Conservation (phyloP, 306 rosid genomes). For the Trifolium repens region DNA sequence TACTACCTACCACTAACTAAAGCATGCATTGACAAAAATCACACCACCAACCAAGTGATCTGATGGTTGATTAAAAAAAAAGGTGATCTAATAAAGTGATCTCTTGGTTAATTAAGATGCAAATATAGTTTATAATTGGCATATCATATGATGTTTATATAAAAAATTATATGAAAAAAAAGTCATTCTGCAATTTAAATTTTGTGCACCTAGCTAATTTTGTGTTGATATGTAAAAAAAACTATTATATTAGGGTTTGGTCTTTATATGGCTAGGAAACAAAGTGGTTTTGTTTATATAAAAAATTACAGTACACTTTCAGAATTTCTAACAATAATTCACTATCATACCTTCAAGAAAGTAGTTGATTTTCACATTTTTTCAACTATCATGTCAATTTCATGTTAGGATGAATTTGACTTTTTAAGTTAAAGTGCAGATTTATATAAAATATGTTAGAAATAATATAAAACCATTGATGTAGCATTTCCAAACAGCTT, state of each 20-base stretch:
- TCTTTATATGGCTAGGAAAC: not conserved
- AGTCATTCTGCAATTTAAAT: not conserved
- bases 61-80: too few relatives aligned
- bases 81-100: not conserved
- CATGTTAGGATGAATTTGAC: too few relatives aligned
- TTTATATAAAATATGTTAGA: too few relatives aligned
- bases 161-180: not conserved
- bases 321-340: not conserved
- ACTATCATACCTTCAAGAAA: not conserved
- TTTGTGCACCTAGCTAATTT: not conserved
- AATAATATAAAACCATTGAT: too few relatives aligned
- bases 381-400: not conserved
- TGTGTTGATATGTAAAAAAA: not conserved
- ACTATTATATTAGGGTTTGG: conserved; percentile 32
- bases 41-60: not conserved
- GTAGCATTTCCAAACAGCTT: too few relatives aligned
- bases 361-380: not conserved
- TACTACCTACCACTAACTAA: too few relatives aligned
- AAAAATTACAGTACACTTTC: not conserved
- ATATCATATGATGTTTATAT: conserved; percentile 1
- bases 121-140: not conserved
- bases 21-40: not conserved
- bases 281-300: not conserved
- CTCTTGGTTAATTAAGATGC: not conserved
- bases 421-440: not conserved